A percentile compares a stretch with the other conserved stretches of the same genome.
These are phyloP conservation scores for Crucibulum laeve DNA, from an alignment of 768 basidiomycete species.

Conservation along the genomic window DNA sequence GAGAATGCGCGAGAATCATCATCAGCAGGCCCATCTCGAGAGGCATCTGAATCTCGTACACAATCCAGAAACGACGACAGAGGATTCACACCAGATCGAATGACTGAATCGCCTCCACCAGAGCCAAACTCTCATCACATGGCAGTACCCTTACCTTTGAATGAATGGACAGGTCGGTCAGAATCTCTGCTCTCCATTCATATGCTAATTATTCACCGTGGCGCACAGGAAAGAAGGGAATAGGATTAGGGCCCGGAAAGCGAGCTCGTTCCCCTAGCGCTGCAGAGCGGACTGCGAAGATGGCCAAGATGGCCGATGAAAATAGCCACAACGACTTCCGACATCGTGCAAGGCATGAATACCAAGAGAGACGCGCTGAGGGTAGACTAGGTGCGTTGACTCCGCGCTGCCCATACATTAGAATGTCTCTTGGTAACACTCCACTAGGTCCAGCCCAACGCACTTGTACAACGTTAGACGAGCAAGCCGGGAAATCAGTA, in stretches of 20 bases:
- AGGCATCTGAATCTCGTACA: neutral
- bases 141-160: constrained; percentile 67
- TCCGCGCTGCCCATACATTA: constrained; percentile 2
- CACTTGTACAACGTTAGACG: constrained; percentile 75
- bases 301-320: constrained; percentile 70
- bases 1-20: constrained; percentile 4
- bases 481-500: constrained; percentile 63
- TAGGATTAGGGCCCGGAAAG: constrained; percentile 71
- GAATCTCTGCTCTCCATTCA: neutral
- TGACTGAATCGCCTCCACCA: neutral
- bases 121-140: constrained; percentile 31
- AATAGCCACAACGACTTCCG: constrained; percentile 57
- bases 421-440: neutral
- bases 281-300: constrained; percentile 65
- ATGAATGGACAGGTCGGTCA: constrained; percentile 76
- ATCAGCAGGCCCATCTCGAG: neutral
- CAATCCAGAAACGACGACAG: neutral
- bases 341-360: constrained; percentile 67
- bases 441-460: constrained; percentile 54
- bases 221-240: constrained; percentile 68
- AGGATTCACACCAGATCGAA: neutral
- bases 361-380: constrained; percentile 72
- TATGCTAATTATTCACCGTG: constrained; percentile 1
- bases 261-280: constrained; percentile 62
- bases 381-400: constrained; percentile 47